These are phyloP conservation scores for Rhizopus microsporus DNA, from an alignment of 371 early-diverging fungal genomes.

Conservation along the genomic window DNA sequence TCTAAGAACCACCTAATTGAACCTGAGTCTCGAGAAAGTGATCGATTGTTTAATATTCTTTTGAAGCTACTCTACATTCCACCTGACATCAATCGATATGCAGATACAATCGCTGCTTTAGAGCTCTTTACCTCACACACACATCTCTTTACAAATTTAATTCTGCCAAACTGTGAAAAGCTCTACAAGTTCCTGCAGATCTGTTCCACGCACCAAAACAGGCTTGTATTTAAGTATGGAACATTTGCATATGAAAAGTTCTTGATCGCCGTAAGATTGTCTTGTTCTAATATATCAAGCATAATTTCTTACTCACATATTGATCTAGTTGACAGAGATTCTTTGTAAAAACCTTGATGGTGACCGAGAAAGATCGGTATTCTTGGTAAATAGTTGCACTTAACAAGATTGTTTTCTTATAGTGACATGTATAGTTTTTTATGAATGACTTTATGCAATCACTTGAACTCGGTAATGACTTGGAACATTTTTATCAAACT, in stretches of 20 bases:
- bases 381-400: slow-evolving; percentile 22
- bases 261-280: neutral
- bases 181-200: slow-evolving; percentile 48
- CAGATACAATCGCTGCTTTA: slow-evolving; percentile 50
- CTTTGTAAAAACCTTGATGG: slow-evolving; percentile 21
- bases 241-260: slow-evolving; percentile 14
- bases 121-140: slow-evolving; percentile 58
- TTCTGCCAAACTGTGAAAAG: slow-evolving; percentile 45
- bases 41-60: slow-evolving; percentile 5
- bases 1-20: slow-evolving; percentile 14
- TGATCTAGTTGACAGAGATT: slow-evolving; percentile 9
- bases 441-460: slow-evolving; percentile 44
- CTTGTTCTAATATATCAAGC: neutral
- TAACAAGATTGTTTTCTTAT: neutral
- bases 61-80: neutral
- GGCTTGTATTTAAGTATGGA: slow-evolving; percentile 13
- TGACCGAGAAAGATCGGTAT: slow-evolving; percentile 14
- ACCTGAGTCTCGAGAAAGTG: slow-evolving; percentile 6
- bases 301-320: neutral
- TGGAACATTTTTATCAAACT: slow-evolving; percentile 44
- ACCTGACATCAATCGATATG: slow-evolving; percentile 6
- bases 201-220: slow-evolving; percentile 55
- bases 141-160: slow-evolving; percentile 40
- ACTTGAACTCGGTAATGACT: slow-evolving; percentile 38
- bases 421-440: slow-evolving; percentile 50